A percentile compares a stretch with the other conserved stretches of the same genome.
Evolutionary conservation across 495 filamentous ascomycete genomes (phyloP).

Genomic region (Friedmanniomyces endolithicus): DNA sequence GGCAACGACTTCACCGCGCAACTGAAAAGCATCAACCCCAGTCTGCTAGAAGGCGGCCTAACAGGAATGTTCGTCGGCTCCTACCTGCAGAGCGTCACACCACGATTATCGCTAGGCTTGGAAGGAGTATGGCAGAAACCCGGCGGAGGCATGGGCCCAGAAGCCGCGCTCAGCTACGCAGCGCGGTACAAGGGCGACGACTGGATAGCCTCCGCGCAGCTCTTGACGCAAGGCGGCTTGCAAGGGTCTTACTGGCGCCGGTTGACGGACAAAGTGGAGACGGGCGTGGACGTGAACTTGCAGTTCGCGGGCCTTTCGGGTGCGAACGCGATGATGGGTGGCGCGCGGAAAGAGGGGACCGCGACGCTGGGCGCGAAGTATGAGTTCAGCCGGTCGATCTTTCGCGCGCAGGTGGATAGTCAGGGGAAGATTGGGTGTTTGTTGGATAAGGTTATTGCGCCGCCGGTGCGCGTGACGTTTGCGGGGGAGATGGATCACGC

Average conservation of each 20-base stretch:
- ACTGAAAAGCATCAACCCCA: constrained; percentile 88
- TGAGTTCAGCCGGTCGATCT: constrained; percentile 87
- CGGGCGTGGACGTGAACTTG: constrained; percentile 88
- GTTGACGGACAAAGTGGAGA: constrained; percentile 90
- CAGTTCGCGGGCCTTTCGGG: constrained; percentile 57
- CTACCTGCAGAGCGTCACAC: constrained; percentile 88
- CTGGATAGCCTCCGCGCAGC: constrained; percentile 80
- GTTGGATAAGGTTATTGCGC: constrained; percentile 88
- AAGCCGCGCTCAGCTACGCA: constrained; percentile 74
- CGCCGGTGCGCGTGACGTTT: constrained; percentile 82
- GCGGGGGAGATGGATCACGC: constrained; percentile 93
- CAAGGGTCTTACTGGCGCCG: constrained; percentile 91
- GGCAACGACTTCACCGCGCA: constrained; percentile 86
- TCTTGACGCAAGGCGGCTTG: constrained; percentile 71
- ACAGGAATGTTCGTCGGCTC: constrained; percentile 91
- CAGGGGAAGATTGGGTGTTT: constrained; percentile 84
- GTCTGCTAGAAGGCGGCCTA: constrained; percentile 73
- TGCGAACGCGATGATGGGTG: constrained; percentile 33
- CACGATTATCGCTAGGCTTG: constrained; percentile 73
- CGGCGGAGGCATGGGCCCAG: constrained; percentile 62
- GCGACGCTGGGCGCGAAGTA: constrained; percentile 94
- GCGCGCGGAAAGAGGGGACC: constrained; percentile 65
- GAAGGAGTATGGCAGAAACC: constrained; percentile 89
- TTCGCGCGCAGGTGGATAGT: constrained; percentile 91
- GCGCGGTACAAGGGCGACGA: constrained; percentile 79